Conservation (phyloP, 164 flowering plant genomes). For the Hamamelis virginiana region DNA sequence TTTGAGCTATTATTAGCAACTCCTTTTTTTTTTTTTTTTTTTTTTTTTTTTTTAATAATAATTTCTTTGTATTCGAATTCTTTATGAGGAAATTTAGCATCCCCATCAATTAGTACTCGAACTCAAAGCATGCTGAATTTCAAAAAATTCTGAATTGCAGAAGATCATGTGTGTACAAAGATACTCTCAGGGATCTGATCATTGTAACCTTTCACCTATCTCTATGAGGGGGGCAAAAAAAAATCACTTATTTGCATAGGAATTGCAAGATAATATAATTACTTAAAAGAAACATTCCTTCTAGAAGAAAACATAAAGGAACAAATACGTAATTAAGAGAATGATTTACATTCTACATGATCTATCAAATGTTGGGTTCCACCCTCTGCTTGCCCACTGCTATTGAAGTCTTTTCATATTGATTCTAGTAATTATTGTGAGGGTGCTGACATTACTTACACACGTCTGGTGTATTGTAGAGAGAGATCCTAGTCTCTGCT, state of each 20-base stretch:
- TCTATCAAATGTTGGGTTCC: neutral
- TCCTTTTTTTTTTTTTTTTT: too few species aligned
- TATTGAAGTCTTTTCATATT: neutral
- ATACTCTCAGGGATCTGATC: neutral
- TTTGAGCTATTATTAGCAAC: too few species aligned
- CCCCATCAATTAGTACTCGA: neutral
- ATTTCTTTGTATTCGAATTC: too few species aligned
- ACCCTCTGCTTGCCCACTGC: neutral
- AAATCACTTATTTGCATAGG: neutral
- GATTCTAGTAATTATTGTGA: neutral
- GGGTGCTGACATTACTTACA: neutral
- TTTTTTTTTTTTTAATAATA: too few species aligned
- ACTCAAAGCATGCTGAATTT: too few species aligned
- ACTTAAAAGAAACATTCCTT: neutral
- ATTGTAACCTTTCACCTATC: neutral
- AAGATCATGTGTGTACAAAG: too few species aligned
- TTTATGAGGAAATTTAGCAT: neutral
- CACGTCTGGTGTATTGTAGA: constrained; percentile 25
- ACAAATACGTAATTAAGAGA: neutral
- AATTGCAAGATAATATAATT: neutral
- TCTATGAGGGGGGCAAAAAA: neutral
- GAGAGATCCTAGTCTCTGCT: constrained; percentile 60
- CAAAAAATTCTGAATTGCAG: too few species aligned
- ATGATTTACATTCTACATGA: neutral
- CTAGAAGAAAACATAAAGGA: neutral